Evolutionary conservation across 2,329 filamentous ascomycete genomes (phyloP), one percentile per base, ranked within the genome.

Genomic region (Biscogniauxia sp.): DNA sequence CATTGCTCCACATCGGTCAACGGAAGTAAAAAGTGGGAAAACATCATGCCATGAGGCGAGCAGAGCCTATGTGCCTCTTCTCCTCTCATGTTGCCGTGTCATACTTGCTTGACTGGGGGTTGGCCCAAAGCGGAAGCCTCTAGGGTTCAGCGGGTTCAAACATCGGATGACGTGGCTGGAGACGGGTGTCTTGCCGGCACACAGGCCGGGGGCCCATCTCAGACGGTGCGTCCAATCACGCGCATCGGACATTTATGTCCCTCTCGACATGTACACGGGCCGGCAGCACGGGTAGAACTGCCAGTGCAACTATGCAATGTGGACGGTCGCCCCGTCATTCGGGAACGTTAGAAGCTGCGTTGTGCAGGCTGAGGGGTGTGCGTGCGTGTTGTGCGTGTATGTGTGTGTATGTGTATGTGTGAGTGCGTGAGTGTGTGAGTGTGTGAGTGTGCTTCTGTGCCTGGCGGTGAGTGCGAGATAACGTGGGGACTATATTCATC

Each of bases 121-220:
- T 45, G 37, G 37, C 37, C 37, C 37, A 45, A 45, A 45, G 37
- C 37, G 37, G 37, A 45, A 45, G 13, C 20, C 20, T 49, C 49
- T 55, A 54, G 53, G 56, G 52, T 54, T 51, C 41, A 49, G 53
- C 57, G 59, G 45, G 57, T 62, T 61, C 58, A 53, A 63, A 71
- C 64, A 68, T 69, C 63, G 63, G 70, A 71, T 71, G 69, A 70
- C 70, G 68, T 72, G 68, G 67, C 70, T 65, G 54, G 53, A 53
- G 56, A 54, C 57, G 57, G 57, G 54, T 57, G 53, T 20, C 55
- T 53, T 61, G 51, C 54, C 53, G 57, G 59, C 52, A 32, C 41
- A 59, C 63, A 64, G 41, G 41, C 41, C 58, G 37, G 37, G 37
- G 54, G 51, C 51, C 26, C 58, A 45, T 54, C 61, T 68, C 58